These are phyloP conservation scores for Knoxia roxburghii DNA, from an alignment of 257 asterid species.

Conservation along the genomic window DNA sequence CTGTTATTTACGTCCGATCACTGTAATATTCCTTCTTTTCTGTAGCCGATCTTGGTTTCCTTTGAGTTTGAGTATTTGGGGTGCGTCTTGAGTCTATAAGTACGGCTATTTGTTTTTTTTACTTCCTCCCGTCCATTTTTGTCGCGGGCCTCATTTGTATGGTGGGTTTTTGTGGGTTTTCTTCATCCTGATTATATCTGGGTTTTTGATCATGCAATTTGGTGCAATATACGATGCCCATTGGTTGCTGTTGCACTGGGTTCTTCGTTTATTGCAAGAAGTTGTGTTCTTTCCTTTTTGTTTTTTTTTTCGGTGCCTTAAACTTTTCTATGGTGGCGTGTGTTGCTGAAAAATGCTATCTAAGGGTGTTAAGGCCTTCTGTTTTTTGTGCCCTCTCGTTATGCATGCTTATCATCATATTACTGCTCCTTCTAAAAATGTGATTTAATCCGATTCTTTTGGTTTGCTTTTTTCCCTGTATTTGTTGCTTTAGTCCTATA, in stretches of 20 bases:
- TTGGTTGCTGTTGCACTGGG: not conserved
- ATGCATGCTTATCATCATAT: not conserved
- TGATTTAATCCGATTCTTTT: not conserved
- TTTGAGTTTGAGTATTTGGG: not conserved
- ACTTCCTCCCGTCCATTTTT: not conserved
- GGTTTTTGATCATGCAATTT: not conserved
- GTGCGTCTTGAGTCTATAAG: not conserved
- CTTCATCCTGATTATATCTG: not conserved
- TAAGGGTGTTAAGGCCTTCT: not conserved
- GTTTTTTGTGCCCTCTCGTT: not conserved
- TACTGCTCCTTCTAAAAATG: too few relatives aligned
- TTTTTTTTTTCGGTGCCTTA: not conserved
- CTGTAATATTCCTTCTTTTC: too few relatives aligned
- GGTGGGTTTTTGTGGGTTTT: not conserved
- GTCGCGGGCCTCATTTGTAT: not conserved
- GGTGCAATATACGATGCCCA: not conserved
- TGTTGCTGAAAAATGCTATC: not conserved
- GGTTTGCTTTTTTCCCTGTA: too few relatives aligned
- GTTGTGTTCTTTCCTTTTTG: not conserved
- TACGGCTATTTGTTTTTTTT: too few relatives aligned
- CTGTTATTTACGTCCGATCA: too few relatives aligned
- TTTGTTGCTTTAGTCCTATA: not conserved
- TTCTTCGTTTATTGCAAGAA: not conserved
- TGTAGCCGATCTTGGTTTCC: too few relatives aligned
- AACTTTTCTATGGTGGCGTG: not conserved